phyloP scores from a whole-genome alignment of 352 stramenopile species.

The Phytophthora quininea region DNA sequence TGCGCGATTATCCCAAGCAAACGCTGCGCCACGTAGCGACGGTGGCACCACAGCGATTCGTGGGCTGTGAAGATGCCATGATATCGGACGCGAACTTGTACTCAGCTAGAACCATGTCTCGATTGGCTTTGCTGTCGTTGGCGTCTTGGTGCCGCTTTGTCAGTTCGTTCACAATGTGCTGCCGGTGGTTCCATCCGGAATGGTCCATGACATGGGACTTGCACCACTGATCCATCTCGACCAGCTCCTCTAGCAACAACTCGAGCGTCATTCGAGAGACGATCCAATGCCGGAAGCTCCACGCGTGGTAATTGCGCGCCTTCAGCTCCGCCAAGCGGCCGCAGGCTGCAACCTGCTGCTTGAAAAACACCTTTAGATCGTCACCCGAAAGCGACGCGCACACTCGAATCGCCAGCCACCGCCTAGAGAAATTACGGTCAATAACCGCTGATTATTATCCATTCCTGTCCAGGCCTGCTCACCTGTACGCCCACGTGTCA shows the following conservation, averaged over 20 bases:
- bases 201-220: slow-evolving; percentile 72
- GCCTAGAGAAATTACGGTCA: slow-evolving; percentile 29
- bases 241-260: slow-evolving; percentile 49
- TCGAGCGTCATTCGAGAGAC: slow-evolving; percentile 41
- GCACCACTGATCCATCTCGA: slow-evolving; percentile 63
- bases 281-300: slow-evolving; percentile 85
- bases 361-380: slow-evolving; percentile 44
- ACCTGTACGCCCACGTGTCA: slow-evolving; percentile 87
- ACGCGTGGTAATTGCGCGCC: slow-evolving; percentile 84
- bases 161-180: slow-evolving; percentile 52
- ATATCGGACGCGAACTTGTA: slow-evolving; percentile 59
- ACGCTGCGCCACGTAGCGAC: slow-evolving; percentile 66
- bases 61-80: slow-evolving; percentile 49
- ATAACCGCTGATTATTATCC: background rate
- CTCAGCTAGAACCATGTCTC: slow-evolving; percentile 46
- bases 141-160: slow-evolving; percentile 10
- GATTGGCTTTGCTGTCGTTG: background rate
- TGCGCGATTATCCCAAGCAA: slow-evolving; percentile 28
- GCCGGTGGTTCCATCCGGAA: slow-evolving; percentile 84
- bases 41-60: slow-evolving; percentile 83
- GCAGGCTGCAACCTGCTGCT: slow-evolving; percentile 59
- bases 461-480: background rate
- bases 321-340: slow-evolving; percentile 61
- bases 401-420: slow-evolving; percentile 59
- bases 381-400: slow-evolving; percentile 25